Percentiles rank a stretch among this genome's conserved stretches.
These are phyloP conservation scores for Lolium multiflorum DNA, from an alignment of 176 grass and related monocot species.

Conservation along the genomic window DNA sequence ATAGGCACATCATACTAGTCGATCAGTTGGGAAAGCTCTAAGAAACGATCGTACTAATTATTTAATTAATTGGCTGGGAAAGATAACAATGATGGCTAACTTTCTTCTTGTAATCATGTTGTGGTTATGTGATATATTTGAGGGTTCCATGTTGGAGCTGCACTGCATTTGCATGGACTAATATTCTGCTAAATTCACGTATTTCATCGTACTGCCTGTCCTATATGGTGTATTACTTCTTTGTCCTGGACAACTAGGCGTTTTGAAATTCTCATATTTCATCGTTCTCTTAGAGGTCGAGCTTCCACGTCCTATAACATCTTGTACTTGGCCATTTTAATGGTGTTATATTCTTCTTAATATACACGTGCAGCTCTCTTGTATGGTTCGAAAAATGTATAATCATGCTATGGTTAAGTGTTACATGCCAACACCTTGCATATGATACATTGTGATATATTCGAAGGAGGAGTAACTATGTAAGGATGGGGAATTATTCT, in stretches of 20 bases:
- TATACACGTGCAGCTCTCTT: no score
- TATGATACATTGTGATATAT: background rate
- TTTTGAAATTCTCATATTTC: background rate
- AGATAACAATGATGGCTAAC: conserved; percentile 45
- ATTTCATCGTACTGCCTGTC: no score
- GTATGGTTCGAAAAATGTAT: no score
- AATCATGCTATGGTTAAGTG: background rate
- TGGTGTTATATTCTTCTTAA: no score
- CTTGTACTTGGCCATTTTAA: no score
- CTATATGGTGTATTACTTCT: no score
- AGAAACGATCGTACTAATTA: background rate
- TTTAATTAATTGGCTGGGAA: conserved; percentile 40
- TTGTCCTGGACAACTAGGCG: no score
- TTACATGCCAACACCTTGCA: background rate
- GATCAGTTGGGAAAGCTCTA: background rate
- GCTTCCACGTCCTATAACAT: no score
- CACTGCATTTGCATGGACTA: background rate
- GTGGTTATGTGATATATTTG: background rate
- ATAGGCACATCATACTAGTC: conserved; percentile 38
- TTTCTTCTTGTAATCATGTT: conserved; percentile 44
- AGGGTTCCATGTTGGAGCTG: background rate
- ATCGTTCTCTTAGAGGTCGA: background rate
- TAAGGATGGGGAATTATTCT: no score
- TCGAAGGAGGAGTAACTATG: background rate
- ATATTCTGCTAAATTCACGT: background rate